Evolutionary conservation across 345 rosid genomes (phyloP), one percentile per base, ranked within the genome.

Genomic region (Citrus maxima): DNA sequence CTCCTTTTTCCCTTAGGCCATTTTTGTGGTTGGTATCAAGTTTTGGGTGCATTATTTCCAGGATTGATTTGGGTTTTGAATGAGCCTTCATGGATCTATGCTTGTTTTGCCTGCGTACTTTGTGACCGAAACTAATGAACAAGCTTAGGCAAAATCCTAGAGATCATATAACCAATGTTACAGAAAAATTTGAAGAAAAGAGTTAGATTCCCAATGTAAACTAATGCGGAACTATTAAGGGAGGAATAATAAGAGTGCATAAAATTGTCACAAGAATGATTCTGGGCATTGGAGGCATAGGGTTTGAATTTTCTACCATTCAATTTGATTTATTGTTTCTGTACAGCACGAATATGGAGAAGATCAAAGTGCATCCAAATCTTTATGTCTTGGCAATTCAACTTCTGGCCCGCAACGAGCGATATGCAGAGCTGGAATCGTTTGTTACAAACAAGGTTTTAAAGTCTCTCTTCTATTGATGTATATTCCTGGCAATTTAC

Each of bases 371-470:
- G 79, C 90, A 87, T 81, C 83, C 93, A 55, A 93, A 86, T 83
- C 77, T 97, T 3, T 87, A 87, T 80, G 97, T 93, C 79, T 84
- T 97, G 92, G 88, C 85, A 24, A 70, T 90, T 75, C 97, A 90
- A 82, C 90, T 94, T 70, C 83, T 97, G 85, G 91, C 90, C 19
- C 86, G 83, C 77, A 88, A 86, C 21, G 92, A 89, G 79, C 88
- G 92, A 72, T 89, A 84, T 90, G 89, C 92, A 35, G 98, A 97
- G 84, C 92, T 97, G 3, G 84, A 92, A 66, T 78, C 87, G 78
- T 94, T 88, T 80, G 76, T 90, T 84, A 86, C 90, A 78, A 93
- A 93, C 88, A 94, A 94, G 99, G 99, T 93, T 71, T 72, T 32
- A 40, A 63, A 78, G 25, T 56, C 34, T 37, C 28, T 78, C 35